A percentile compares a stretch with the other conserved stretches of the same genome.
phyloP scores from a whole-genome alignment of 192 early-diverging fungal species.

The Lunasporangiospora selenospora region DNA sequence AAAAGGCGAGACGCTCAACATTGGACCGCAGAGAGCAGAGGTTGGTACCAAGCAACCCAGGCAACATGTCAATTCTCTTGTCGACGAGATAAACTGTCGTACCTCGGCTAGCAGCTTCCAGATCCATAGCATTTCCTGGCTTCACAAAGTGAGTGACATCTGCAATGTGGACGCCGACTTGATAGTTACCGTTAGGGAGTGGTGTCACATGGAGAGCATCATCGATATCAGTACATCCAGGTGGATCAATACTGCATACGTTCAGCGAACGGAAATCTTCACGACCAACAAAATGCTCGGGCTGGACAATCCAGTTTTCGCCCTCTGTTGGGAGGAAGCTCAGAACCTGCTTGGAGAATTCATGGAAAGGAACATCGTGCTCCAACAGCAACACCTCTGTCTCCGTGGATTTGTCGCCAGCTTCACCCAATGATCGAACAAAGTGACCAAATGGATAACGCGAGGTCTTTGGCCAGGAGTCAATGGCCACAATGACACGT shows the following conservation, averaged over 20 bases:
- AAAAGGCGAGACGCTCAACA: conserved; percentile 93
- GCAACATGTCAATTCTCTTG: conserved; percentile 94
- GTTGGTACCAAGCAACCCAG: conserved; percentile 76
- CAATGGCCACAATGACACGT: conserved; percentile 93
- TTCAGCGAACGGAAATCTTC: conserved; percentile 84
- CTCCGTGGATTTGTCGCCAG: conserved; percentile 94
- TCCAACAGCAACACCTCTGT: conserved; percentile 97
- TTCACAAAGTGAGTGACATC: conserved; percentile 96
- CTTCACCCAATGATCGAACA: conserved; percentile 87
- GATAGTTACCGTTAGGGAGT: conserved; percentile 88
- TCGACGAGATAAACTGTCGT: conserved; percentile 97
- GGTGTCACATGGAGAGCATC: conserved; percentile 90
- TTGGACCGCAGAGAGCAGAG: conserved; percentile 87
- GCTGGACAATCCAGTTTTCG: conserved; percentile 80
- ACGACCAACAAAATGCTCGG: conserved; percentile 74
- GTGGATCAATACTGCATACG: conserved; percentile 98
- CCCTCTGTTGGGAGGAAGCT: conserved; percentile 88
- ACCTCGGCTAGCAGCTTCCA: conserved; percentile 82
- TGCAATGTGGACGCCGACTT: conserved; percentile 94
- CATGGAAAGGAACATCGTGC: conserved; percentile 95
- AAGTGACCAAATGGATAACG: conserved; percentile 91
- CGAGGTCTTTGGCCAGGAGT: conserved; percentile 86
- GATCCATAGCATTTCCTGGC: conserved; percentile 80
- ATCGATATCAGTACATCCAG: conserved; percentile 99
- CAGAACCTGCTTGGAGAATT: conserved; percentile 88